A percentile compares a stretch with the other conserved stretches of the same genome.
phyloP scores from a whole-genome alignment of 306 rosid species.

The Quercus engelmannii region DNA sequence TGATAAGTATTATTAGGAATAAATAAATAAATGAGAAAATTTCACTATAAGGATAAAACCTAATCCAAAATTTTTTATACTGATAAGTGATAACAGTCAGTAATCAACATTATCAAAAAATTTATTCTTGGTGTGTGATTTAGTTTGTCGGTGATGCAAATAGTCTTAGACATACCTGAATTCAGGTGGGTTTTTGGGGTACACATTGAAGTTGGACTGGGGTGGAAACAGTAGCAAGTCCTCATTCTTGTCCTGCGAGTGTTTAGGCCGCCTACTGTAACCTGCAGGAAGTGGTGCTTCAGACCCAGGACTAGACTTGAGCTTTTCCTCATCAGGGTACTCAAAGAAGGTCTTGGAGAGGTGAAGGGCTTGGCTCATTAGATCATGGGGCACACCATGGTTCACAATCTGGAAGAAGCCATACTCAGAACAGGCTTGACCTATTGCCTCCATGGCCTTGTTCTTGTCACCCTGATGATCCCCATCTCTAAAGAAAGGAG shows the following conservation, averaged over 20 bases:
- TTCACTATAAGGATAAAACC: too few relatives aligned
- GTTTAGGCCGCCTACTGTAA: slow-evolving; percentile 19
- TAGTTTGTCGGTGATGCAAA: too few relatives aligned
- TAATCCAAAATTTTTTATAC: too few relatives aligned
- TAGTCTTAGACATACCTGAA: slow-evolving; percentile 18
- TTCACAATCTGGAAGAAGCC: slow-evolving; percentile 58
- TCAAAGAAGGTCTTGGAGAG: slow-evolving; percentile 37
- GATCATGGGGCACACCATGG: slow-evolving; percentile 34
- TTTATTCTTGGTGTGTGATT: too few relatives aligned
- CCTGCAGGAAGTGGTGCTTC: slow-evolving; percentile 46
- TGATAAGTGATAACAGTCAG: too few relatives aligned
- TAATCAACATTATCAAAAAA: too few relatives aligned
- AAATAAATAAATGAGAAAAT: too few relatives aligned
- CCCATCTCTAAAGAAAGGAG: slow-evolving; percentile 25
- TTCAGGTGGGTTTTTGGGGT: slow-evolving; percentile 39
- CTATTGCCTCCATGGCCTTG: slow-evolving; percentile 26
- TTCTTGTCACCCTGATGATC: slow-evolving; percentile 22
- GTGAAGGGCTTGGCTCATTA: slow-evolving; percentile 28
- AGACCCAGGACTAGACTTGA: slow-evolving; percentile 20
- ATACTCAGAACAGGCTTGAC: slow-evolving; percentile 36
- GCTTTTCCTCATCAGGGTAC: slow-evolving; percentile 42
- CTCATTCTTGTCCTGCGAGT: slow-evolving; percentile 39
- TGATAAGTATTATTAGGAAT: too few relatives aligned
- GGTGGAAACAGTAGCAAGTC: slow-evolving; percentile 38
- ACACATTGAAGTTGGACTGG: slow-evolving; percentile 27